Base-by-base conservation (phyloP, 306 rosid species). In the Cicer cuneatum region DNA sequence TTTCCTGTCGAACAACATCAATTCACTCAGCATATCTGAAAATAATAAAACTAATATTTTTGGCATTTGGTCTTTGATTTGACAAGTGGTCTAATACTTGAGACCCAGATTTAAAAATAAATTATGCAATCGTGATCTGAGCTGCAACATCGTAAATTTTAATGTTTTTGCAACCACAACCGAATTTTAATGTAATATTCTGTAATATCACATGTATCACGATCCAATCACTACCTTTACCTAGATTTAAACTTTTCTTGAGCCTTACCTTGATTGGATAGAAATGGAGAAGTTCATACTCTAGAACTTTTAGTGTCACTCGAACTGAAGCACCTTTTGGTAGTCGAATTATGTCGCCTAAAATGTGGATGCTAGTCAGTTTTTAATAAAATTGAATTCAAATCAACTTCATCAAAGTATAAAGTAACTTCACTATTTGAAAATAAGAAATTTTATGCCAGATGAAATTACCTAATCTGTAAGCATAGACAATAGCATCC, bases 251-350 rank as follows among this genome's bases (percentile, higher is more conserved):
- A 29, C 5, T 29, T 29, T 14, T 18, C 48, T 38, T 40, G 40
- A 9, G 7, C 69, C 15, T 35, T 49, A 87, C 97, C 88, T 78
- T 87, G 70, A 91, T 48, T 19, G 95, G 97, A 72, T 85, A 87
- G 83, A 89, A 80, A 80, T 87, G 95, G 83, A 83, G 84, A 46
- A 91, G 87, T 71, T 89, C 97, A 41, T 89, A 89, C 39, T 89
- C 97, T 10, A 91, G 82, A 41, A 85, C 95, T 72, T 86, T 78
- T 14, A 89, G 84, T 0, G 93, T 86, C 74, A 89, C 87, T 3
- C 63, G 49, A 49, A 70, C 0, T 1, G 49, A 70, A 70, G 63
- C 74, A 11, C 74, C 63, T 39, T 52, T 51, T 16, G 63, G 51
- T 51, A 70, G 38, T 13, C 39, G 63, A 51, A 16, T 52, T 52